These are phyloP conservation scores for Penicillium chermesinum DNA, from an alignment of 495 filamentous ascomycete genomes.

Conservation along the genomic window DNA sequence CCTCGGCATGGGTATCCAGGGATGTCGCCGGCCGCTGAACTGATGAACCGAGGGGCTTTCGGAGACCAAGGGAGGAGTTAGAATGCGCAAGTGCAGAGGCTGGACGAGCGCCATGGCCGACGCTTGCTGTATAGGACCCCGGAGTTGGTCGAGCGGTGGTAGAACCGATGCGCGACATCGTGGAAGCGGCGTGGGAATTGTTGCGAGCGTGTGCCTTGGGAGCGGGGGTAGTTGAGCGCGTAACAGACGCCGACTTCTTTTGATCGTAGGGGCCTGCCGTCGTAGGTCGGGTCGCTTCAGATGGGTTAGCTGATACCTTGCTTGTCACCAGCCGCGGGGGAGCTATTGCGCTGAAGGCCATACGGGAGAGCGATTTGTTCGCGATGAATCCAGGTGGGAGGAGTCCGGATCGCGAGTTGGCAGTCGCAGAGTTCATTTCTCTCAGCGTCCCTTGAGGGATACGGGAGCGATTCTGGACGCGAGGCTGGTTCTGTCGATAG, in stretches of 20 bases:
- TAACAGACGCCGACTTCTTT: conserved; percentile 32
- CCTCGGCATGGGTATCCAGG: conserved; percentile 51
- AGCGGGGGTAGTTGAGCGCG: conserved; percentile 28
- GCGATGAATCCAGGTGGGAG: conserved; percentile 46
- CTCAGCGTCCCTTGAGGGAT: conserved; percentile 39
- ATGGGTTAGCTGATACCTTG: too few species aligned
- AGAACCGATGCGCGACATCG: conserved; percentile 40
- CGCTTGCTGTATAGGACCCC: conserved; percentile 50
- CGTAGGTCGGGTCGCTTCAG: conserved; percentile 52
- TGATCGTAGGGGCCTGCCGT: conserved; percentile 43
- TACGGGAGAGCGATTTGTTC: conserved; percentile 37
- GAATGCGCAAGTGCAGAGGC: conserved; percentile 41
- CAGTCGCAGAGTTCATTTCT: conserved; percentile 61
- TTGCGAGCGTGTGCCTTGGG: conserved; percentile 36
- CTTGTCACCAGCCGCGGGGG: too few species aligned
- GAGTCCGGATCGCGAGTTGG: conserved; percentile 58
- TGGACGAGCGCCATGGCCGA: conserved; percentile 50
- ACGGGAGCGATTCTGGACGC: conserved; percentile 28
- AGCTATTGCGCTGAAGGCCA: conserved; percentile 6
- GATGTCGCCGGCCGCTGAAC: conserved; percentile 55
- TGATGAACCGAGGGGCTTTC: conserved; percentile 39
- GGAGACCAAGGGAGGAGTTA: conserved; percentile 42
- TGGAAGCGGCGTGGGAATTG: conserved; percentile 41
- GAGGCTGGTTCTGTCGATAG: conserved; percentile 21
- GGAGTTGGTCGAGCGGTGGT: conserved; percentile 46